phyloP scores from a whole-genome alignment of 2,329 filamentous ascomycete genomes.

The Calonectria ilicicola region DNA sequence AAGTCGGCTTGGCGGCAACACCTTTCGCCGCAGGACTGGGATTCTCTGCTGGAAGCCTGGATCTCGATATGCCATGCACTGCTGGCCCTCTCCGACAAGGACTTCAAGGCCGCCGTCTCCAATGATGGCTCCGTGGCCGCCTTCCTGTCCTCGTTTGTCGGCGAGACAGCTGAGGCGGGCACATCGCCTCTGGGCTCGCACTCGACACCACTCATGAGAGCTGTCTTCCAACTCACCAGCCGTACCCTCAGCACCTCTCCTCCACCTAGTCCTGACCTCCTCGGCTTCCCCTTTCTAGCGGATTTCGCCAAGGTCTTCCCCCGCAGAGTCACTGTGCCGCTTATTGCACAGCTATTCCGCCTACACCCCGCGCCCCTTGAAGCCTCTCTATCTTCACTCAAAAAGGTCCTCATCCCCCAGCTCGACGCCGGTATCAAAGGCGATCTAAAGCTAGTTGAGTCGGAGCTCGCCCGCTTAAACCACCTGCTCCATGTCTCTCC shows the following conservation, averaged over 20 bases:
- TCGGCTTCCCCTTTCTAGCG: constrained; percentile 77
- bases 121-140: constrained; percentile 68
- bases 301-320: constrained; percentile 76
- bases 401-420: constrained; percentile 70
- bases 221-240: constrained; percentile 73
- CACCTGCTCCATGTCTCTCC: constrained; percentile 73
- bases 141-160: constrained; percentile 78
- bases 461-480: constrained; percentile 68
- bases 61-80: constrained; percentile 74
- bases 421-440: constrained; percentile 72
- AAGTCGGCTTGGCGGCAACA: constrained; percentile 73
- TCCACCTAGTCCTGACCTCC: constrained; percentile 58
- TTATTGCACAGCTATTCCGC: constrained; percentile 64
- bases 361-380: constrained; percentile 63
- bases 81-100: constrained; percentile 66
- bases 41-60: constrained; percentile 83
- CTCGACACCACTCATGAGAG: constrained; percentile 66
- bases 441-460: constrained; percentile 67
- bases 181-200: constrained; percentile 49
- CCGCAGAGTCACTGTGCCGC: constrained; percentile 67
- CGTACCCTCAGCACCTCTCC: constrained; percentile 61
- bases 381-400: constrained; percentile 67
- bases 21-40: constrained; percentile 80
- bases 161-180: constrained; percentile 59
- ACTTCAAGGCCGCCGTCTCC: constrained; percentile 64